Evolutionary conservation across 2,329 filamentous ascomycete genomes (phyloP).

Genomic region (Furcasterigmium sp.): DNA sequence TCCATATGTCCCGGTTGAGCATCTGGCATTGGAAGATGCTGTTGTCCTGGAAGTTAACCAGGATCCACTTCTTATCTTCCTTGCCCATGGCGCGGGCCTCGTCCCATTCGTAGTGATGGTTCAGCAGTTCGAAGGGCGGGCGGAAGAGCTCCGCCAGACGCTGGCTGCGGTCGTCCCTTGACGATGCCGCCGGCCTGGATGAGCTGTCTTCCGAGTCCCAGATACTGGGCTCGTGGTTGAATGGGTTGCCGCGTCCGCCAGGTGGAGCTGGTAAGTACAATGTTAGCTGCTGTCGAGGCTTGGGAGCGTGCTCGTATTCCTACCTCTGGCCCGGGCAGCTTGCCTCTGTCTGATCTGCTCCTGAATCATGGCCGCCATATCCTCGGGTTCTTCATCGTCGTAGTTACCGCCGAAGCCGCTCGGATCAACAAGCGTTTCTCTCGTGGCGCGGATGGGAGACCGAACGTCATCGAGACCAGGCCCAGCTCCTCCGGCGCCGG

Average conservation of each 20-base stretch:
- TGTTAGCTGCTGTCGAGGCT: not conserved
- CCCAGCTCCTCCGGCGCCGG: constrained; percentile 32
- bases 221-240: constrained; percentile 29
- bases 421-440: constrained; percentile 84
- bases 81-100: constrained; percentile 80
- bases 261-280: not conserved
- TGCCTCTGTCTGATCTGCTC: constrained; percentile 52
- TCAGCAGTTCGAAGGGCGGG: constrained; percentile 88
- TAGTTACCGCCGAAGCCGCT: constrained; percentile 35
- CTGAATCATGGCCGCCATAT: constrained; percentile 49
- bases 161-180: constrained; percentile 52
- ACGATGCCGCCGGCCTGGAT: constrained; percentile 10
- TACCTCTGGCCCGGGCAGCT: constrained; percentile 14
- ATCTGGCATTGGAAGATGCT: constrained; percentile 92
- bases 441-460: constrained; percentile 86
- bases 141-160: constrained; percentile 88
- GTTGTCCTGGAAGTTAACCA: constrained; percentile 93
- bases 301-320: constrained; percentile 3
- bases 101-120: constrained; percentile 67
- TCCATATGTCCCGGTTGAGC: constrained; percentile 94
- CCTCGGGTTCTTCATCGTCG: constrained; percentile 49
- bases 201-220: constrained; percentile 24
- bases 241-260: constrained; percentile 23
- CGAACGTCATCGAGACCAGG: constrained; percentile 60
- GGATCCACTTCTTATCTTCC: constrained; percentile 84